Evolutionary conservation across 108 stramenopile genomes (phyloP), one percentile per base, ranked within the genome.

Genomic region (Skeletonema tropicum): DNA sequence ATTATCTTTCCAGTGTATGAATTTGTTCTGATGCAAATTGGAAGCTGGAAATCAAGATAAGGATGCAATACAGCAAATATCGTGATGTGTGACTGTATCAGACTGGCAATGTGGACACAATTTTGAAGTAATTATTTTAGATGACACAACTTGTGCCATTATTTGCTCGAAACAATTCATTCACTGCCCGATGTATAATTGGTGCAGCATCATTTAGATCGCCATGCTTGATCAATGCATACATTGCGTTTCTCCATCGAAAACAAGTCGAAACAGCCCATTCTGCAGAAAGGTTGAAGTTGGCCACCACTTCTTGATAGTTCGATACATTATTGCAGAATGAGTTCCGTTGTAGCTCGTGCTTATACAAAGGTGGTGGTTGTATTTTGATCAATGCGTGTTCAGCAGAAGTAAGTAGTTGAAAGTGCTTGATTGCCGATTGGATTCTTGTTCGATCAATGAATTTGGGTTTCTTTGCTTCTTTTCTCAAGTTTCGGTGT

Each of bases 1-100:
- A 89, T 90, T 13, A 89, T 97, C 30, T 98, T 98, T 60, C 96
- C 94, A 3, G 91, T 92, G 17, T 96, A 96, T 72, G 97, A 97
- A 48, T 89, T 84, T 68, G 85, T 85, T 5, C 82, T 92, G 48
- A n/a, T 81, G 58, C 76, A 88, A 45, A 25, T 87, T 45, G 76
- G 80, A 30, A 69, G 66, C 52, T 68, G 73, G 14, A 39, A 23
- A 36, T 71, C 46, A 58, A 57, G 33, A 60, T 35, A 55, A 9
- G 25, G 52, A 9, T 25, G 15, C 52, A 55, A 55, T 9, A n/a
- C 8, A 25, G 52, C 52, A 23, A 21, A 25, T 25, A 23, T 7
- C 23, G n/a, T 25, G 52, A 55, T 55, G 49, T 52, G n/a, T n/a
- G n/a, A n/a, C 26, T 29, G 19, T 49, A 49, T 17, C 23, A 23